These are phyloP conservation scores for Alectoria sarmentosa DNA, from an alignment of 495 filamentous ascomycete species.

Conservation along the genomic window DNA sequence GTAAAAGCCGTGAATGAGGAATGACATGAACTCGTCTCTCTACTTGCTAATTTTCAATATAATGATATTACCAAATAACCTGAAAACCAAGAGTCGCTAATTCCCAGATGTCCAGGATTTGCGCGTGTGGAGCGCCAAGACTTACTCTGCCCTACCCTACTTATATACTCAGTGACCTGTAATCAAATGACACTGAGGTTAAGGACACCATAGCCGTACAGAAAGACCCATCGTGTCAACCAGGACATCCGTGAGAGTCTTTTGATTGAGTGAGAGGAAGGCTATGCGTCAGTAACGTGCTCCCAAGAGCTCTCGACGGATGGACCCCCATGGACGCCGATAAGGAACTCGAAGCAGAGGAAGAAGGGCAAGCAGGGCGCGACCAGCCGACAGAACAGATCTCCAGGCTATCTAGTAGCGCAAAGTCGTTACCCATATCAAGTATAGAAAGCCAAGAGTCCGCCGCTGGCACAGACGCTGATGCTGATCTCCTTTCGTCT, in stretches of 20 bases:
- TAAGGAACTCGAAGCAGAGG: background rate
- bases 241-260: background rate
- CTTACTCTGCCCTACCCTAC: no score
- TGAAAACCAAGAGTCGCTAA: no score
- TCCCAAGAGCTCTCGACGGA: slow-evolving; percentile 13
- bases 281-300: background rate
- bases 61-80: background rate
- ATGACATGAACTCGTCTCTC: background rate
- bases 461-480: slow-evolving; percentile 10
- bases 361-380: background rate
- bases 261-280: background rate
- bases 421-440: background rate
- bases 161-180: no score
- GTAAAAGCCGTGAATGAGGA: slow-evolving; percentile 2
- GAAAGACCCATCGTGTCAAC: background rate
- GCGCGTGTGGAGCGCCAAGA: background rate
- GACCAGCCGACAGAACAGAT: background rate
- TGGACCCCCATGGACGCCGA: slow-evolving; percentile 16
- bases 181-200: background rate
- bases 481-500: slow-evolving; percentile 19
- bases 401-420: background rate
- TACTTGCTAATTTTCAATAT: background rate
- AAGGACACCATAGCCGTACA: background rate
- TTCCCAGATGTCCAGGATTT: no score
- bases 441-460: slow-evolving; percentile 17